Evolutionary conservation across 805 yeast species (phyloP), one percentile per base, ranked within the genome.

Genomic region (Candida glaebosa): DNA sequence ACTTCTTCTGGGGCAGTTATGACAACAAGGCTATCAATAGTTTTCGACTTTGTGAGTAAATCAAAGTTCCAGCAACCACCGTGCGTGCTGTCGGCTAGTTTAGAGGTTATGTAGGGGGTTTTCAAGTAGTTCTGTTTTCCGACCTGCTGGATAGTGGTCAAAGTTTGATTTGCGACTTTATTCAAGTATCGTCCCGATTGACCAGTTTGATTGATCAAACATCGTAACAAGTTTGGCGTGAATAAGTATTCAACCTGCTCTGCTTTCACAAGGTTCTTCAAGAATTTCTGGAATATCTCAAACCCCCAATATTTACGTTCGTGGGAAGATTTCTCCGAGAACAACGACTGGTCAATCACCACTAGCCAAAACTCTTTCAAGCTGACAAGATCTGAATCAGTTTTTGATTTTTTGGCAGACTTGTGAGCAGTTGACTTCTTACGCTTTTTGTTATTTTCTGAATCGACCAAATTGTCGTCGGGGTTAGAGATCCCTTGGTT

Each of bases 231-330:
- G 56, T 88, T 87, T 20, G 75, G 78, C 4, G 85, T 75, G 56
- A 84, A 73, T 2, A 82, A 42, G 38, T 49, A 19, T 8, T 44
- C 42, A 9, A 67, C 48, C 10, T 48, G 44, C 18, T 53, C 51
- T 3, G 50, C 18, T 2, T 44, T 45, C 3, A 51, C 40, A 4
- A 64, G 46, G 2, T 42, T 32, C 2, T 38, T 41, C 32, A 82
- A 56, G 41, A 80, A 71, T 39, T 71, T 65, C 32, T 64, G 70
- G 46, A 90, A 79, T 8, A 89, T 75, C 50, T 85, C 85, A 52
- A 90, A 79, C 0, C 96, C 98, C 76, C 87, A 78, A 60, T 75
- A 86, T 58, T 90, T 91, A 43, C 96, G 72, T 59, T 90, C 97
- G 24, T 82, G 78, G 1, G 96, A 88, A 0, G 96, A 73, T 48